Percentiles rank a stretch among this genome's conserved stretches.
These are phyloP conservation scores for Peronospora belbahrii DNA, from an alignment of 352 stramenopile species.

Conservation along the genomic window DNA sequence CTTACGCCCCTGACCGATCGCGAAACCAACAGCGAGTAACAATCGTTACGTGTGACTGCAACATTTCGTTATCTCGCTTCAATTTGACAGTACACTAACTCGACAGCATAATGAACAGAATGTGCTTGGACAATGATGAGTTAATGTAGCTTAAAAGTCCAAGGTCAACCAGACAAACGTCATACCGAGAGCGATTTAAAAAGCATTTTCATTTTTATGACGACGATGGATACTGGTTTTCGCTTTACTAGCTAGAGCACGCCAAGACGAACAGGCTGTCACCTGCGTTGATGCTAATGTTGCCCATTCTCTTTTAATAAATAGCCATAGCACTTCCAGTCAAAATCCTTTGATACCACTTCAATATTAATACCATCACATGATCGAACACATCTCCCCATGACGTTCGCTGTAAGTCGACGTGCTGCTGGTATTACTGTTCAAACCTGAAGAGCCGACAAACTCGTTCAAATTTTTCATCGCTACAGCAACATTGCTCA, in stretches of 20 bases:
- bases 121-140: too few relatives aligned
- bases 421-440: slow-evolving; percentile 11
- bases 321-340: slow-evolving; percentile 28
- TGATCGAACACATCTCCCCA: slow-evolving; percentile 31
- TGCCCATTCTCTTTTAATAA: slow-evolving; percentile 25
- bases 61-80: neutral
- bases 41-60: neutral
- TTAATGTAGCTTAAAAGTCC: too few relatives aligned
- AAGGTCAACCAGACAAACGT: too few relatives aligned
- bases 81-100: neutral
- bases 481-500: slow-evolving; percentile 61
- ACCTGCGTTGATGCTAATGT: slow-evolving; percentile 9
- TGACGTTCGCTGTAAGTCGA: slow-evolving; percentile 28
- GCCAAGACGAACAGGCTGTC: slow-evolving; percentile 7
- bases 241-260: slow-evolving; percentile 14
- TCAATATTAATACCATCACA: slow-evolving; percentile 16
- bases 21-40: neutral
- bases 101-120: neutral
- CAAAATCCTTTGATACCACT: slow-evolving; percentile 1
- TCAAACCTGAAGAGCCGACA: slow-evolving; percentile 21
- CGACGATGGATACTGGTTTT: slow-evolving; percentile 1
- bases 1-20: too few relatives aligned
- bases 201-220: neutral
- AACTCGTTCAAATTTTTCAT: slow-evolving; percentile 83
- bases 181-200: neutral